These are phyloP conservation scores for Magnolia sinica DNA, from an alignment of 164 flowering plant species.

Conservation along the genomic window DNA sequence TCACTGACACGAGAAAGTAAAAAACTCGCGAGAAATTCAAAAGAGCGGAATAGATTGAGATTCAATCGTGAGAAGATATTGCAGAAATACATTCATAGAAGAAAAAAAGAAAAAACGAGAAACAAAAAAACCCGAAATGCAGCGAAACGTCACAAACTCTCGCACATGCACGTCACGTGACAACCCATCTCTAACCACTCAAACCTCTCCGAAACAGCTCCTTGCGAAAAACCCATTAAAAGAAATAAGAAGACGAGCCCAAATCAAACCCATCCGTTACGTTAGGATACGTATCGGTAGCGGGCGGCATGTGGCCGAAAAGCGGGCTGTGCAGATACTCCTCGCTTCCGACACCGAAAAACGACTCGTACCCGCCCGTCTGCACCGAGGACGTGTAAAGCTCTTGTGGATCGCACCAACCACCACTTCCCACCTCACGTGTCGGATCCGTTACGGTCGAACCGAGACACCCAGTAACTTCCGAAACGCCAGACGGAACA, in stretches of 20 bases:
- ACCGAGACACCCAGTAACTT: constrained; percentile 7
- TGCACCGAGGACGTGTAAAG: constrained; percentile 10
- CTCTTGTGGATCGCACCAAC: too few relatives aligned
- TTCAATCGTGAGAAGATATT: neutral
- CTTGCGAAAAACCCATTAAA: constrained; percentile 5
- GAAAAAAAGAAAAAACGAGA: neutral
- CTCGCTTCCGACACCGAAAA: constrained; percentile 8
- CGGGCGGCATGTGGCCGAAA: constrained; percentile 29
- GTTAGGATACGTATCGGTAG: constrained; percentile 12
- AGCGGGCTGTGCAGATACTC: constrained; percentile 29
- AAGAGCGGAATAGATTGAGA: neutral
- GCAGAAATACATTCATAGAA: neutral
- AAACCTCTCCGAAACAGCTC: neutral
- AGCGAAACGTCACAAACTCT: constrained; percentile 5
- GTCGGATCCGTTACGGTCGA: constrained; percentile 7
- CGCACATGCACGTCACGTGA: neutral
- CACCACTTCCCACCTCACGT: constrained; percentile 14
- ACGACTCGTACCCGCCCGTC: constrained; percentile 3
- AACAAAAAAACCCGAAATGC: constrained; percentile 1
- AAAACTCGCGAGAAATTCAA: neutral
- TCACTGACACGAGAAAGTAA: too few relatives aligned
- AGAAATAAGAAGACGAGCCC: constrained; percentile 28
- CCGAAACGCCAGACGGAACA: constrained; percentile 7
- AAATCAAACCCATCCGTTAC: constrained; percentile 26
- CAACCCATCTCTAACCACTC: constrained; percentile 3